Evolutionary conservation across 2,329 filamentous ascomycete species (phyloP), one percentile per base, ranked within the genome.

Genomic region (Cercospora sp.): DNA sequence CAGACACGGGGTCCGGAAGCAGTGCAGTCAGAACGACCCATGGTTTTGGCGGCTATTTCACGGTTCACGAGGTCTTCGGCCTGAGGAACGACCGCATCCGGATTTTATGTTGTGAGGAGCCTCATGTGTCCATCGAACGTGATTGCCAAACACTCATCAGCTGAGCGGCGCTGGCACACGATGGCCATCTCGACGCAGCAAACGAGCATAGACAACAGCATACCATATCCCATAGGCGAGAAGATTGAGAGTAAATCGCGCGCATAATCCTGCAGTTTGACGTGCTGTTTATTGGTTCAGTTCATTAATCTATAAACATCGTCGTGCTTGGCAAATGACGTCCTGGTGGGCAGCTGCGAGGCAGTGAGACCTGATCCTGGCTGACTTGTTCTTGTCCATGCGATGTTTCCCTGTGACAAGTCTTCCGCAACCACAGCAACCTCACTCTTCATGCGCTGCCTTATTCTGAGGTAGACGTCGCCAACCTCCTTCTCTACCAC

Each of bases 71-170:
- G 23, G 36, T 60, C 58, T 16, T 39, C 58, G 36, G 58, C 58
- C 26, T 51, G 18, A 33, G 13, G 36, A 65, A 60, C 63, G 45
- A 26, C 63, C 53, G 63, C 63, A 39, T 65, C 63, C 63, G 36
- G 30, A 18, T 18, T 28, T 16, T 30, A 18, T 30, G 30, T 30
- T 30, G 30, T 58, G 30, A 30, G 3, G 30, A 30, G 53, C 16
- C 53, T 31, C 53, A 55, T 42, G 33, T 26, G 48, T 18, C 12
- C 36, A 48, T 33, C 16, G 16, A 51, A n/a, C 26, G 53, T 58
- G 53, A 58, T 33, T 31, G 13, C 13, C 53, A 26, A n/a, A 58
- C 20, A 58, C 3, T 31, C 53, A 57, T 58, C 26, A 58, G 53
- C 53, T 20, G 53, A 42, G 16, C 36, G 26, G 16, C 53, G 16